Conservation (phyloP, 2,329 filamentous ascomycete species). For the Fusarium sp. region DNA sequence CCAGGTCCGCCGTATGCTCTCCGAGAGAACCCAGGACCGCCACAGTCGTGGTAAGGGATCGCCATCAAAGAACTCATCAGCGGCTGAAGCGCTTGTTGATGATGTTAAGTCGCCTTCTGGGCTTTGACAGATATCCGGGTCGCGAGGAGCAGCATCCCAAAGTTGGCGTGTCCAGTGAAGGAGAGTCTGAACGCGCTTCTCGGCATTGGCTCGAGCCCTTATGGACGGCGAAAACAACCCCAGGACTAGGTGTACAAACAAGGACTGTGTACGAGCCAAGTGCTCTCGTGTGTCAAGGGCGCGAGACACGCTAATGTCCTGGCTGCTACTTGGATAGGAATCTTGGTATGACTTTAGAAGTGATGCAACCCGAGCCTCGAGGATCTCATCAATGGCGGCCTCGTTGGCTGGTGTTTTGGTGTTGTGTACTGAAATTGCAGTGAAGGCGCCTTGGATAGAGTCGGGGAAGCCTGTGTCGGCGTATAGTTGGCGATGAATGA, state of each 20-base stretch:
- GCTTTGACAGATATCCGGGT: not conserved
- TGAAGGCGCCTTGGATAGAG: constrained; percentile 10
- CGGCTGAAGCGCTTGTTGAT: not conserved
- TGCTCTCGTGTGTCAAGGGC: not conserved
- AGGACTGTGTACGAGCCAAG: not conserved
- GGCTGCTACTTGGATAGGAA: not conserved
- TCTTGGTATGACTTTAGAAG: not conserved
- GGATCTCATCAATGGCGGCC: not conserved
- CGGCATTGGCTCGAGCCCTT: constrained; percentile 9
- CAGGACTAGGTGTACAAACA: constrained; percentile 11
- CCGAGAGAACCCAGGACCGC: constrained; percentile 15
- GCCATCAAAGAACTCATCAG: constrained; percentile 12
- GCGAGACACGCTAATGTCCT: not conserved
- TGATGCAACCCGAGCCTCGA: not conserved
- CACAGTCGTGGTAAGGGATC: constrained; percentile 12
- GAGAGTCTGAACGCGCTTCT: constrained; percentile 7
- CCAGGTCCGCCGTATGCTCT: constrained; percentile 18
- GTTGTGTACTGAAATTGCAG: constrained; percentile 1
- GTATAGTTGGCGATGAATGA: constrained; percentile 22
- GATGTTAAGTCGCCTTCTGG: not conserved
- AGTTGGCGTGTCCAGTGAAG: constrained; percentile 7
- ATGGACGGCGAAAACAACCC: constrained; percentile 10
- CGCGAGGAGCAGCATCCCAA: constrained; percentile 1
- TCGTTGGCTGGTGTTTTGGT: not conserved
- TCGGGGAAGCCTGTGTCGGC: constrained; percentile 11